Evolutionary conservation across 2,329 filamentous ascomycete species (phyloP).

Genomic region (Rutstroemia sp.): DNA sequence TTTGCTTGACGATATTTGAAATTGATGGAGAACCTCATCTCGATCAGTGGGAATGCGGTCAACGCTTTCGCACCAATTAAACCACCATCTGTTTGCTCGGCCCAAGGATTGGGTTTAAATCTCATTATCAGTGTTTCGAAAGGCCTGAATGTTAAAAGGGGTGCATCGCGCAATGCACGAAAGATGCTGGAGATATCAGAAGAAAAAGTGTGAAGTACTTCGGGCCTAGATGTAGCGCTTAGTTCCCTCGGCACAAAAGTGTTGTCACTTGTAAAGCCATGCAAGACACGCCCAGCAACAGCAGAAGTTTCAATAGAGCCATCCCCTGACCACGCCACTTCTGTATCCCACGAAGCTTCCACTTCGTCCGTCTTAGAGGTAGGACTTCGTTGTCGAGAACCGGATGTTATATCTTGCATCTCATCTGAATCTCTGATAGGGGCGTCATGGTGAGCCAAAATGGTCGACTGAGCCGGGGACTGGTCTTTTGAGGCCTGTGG

Average conservation of each 20-base stretch:
- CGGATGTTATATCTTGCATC: no score
- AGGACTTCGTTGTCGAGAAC: background rate
- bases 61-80: conserved; percentile 17
- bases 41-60: conserved; percentile 25
- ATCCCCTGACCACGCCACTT: background rate
- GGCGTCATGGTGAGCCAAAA: no score
- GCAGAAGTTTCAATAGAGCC: conserved; percentile 20
- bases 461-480: no score
- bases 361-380: conserved; percentile 5
- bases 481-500: background rate
- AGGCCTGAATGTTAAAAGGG: background rate
- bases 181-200: conserved; percentile 21
- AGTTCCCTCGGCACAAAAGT: background rate
- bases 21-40: conserved; percentile 24
- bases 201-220: conserved; percentile 17
- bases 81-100: background rate
- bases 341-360: background rate
- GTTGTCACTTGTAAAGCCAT: conserved; percentile 5
- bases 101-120: conserved; percentile 27
- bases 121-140: conserved; percentile 16
- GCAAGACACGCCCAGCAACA: conserved; percentile 20
- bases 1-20: conserved; percentile 8
- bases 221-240: background rate
- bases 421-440: no score
- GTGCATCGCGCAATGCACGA: conserved; percentile 6